A percentile compares a stretch with the other conserved stretches of the same genome.
These are phyloP conservation scores for Monosporozyma aquatica DNA, from an alignment of 805 yeast genomes.

Conservation along the genomic window DNA sequence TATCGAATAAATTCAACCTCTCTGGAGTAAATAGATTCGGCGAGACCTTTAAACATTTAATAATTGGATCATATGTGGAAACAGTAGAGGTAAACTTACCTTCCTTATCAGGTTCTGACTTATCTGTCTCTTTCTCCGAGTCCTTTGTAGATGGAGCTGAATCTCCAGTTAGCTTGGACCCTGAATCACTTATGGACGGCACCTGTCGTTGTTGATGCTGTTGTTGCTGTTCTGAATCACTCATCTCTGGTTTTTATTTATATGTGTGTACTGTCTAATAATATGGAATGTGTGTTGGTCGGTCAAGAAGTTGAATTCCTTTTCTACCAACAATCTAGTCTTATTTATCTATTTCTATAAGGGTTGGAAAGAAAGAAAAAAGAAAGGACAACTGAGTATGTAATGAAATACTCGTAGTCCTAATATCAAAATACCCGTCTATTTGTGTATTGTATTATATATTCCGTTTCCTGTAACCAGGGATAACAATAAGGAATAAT, in stretches of 20 bases:
- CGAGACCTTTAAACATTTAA: conserved; percentile 22
- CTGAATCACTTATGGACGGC: background rate
- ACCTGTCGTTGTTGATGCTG: background rate
- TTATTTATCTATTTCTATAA: no score
- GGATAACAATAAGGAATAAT: no score
- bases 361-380: background rate
- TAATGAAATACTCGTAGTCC: no score
- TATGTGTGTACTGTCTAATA: background rate
- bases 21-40: conserved; percentile 29
- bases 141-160: background rate
- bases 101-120: background rate
- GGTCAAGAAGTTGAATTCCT: background rate
- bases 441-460: no score
- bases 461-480: no score
- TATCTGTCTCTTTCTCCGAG: background rate
- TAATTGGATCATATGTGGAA: background rate
- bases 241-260: background rate
- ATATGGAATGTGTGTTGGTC: no score
- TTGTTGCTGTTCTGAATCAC: background rate
- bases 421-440: no score
- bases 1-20: conserved; percentile 24
- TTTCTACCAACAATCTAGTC: background rate
- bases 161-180: no score
- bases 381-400: background rate
- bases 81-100: background rate